Base-by-base conservation (phyloP, 2,329 filamentous ascomycete species). In the Thielaviopsis ethacetica region DNA sequence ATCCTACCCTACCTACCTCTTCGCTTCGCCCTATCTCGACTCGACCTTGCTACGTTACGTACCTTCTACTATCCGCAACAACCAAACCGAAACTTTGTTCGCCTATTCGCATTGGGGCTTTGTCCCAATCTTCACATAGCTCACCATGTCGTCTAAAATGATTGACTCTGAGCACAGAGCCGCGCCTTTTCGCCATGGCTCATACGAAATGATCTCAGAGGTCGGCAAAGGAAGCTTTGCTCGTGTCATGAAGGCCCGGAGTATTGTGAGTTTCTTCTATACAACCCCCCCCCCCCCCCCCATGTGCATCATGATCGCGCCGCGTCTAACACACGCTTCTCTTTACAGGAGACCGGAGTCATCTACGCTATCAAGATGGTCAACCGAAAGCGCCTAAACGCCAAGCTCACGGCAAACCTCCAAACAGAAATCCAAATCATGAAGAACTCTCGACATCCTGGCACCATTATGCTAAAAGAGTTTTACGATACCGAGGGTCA, bases 391-490 rank as follows among this genome's bases (percentile, higher is more conserved):
- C 91, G 93, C 68, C 79, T 98, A 24, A 96, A 94, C 72, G 91
- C 87, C 75, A 97, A 97, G 74, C 81, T 98, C 59, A 94, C 91
- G 69, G 91, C 96, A 63, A 98, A 97, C 71, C 83, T 98, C 57
- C 90, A 93, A 65, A 85, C 86, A 67, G 93, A 98, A 75, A 97
- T 98, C 69, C 81, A 91, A 66, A 98, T 98, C 63, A 83, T 98
- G 67, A 93, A 93, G 72, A 88, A 83, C 63, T 80, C 98, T 27
- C 87, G 93, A 61, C 93, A 98, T 71, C 93, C 93, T 27, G 93
- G 98, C 69, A 96, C 98, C 65, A 93, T 97, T 64, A 88, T 90
- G 65, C 84, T 98, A 54, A 91, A 96, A 75, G 89, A 95, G 72
- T 96, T 91, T 74, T 80, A 91, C 70, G 91, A 97, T 71, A 86